Base-by-base conservation (phyloP, 2,329 filamentous ascomycete species). In the Sporothrix pseudoabietina region DNA sequence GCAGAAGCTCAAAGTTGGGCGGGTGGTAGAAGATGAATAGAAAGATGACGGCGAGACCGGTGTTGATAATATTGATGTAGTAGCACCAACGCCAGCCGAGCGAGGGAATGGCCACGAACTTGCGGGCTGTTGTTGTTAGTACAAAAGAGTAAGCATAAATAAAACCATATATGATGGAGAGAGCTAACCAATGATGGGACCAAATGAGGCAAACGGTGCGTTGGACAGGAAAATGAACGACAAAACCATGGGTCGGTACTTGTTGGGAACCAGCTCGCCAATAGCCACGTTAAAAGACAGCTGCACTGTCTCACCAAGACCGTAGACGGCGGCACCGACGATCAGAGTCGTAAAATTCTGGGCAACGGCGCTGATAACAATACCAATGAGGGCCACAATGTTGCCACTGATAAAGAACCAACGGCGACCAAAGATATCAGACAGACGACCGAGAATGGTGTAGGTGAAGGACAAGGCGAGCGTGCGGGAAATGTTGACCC, bases 181-280 rank as follows among this genome's bases (percentile, higher is more conserved):
- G 7, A 80, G n/a, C 14, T 16, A 80, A 32, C 72, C 73, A 35
- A 82, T 80, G 44, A 81, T 78, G 4, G 81, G 81, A 0, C 81
- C 81, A 69, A 82, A 61, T 8, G 59, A 55, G 19, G 72, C 69
- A 47, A 71, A 47, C 6, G 80, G 16, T 77, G 78, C 12, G 79
- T 79, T 57, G 81, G 80, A 3, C 81, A 78, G 68, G 66, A 82
- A 82, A 35, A 82, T 77, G 26, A 81, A 79, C 1, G 79, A 80
- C 4, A 80, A 66, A 0, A 79, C 79, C 70, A 80, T 76, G 10
- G 79, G 79, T 4, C 82, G 80, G 72, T 83, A 82, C 78, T 83
- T 84, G 77, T 83, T 83, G 22, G 82, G 82, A 19, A 84, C 80
- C 32, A 84, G 76, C 76, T 84, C 83, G 30, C 81, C 80, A 14